These are phyloP conservation scores for Westerdykella ornata DNA, from an alignment of 2,329 filamentous ascomycete species.

Conservation along the genomic window DNA sequence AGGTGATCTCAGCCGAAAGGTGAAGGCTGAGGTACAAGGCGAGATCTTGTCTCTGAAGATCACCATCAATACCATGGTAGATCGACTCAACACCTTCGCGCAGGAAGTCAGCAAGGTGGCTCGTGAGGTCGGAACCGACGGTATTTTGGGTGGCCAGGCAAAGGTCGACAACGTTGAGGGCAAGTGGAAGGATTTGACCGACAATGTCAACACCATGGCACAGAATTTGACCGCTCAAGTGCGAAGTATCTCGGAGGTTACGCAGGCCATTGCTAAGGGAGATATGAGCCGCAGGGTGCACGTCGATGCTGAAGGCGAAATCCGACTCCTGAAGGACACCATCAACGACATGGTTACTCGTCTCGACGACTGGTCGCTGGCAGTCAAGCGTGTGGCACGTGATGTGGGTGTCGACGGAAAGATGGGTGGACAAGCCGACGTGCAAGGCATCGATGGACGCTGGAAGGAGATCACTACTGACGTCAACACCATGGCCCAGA, in stretches of 20 bases:
- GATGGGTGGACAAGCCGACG: conserved; percentile 95
- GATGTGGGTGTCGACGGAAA: conserved; percentile 97
- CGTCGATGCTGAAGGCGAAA: conserved; percentile 91
- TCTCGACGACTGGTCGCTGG: conserved; percentile 90
- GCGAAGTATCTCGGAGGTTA: conserved; percentile 86
- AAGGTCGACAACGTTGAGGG: conserved; percentile 60
- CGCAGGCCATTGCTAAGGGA: conserved; percentile 88
- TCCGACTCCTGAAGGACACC: conserved; percentile 86
- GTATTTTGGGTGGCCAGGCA: conserved; percentile 57
- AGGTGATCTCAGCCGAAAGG: conserved; percentile 48
- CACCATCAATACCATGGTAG: conserved; percentile 68
- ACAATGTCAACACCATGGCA: conserved; percentile 63
- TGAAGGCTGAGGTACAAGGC: conserved; percentile 47
- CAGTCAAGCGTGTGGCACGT: conserved; percentile 89
- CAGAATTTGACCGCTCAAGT: conserved; percentile 62
- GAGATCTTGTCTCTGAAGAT: conserved; percentile 65
- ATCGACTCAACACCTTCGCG: conserved; percentile 57
- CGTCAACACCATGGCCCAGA: conserved; percentile 82
- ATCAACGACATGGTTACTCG: conserved; percentile 99
- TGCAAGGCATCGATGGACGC: conserved; percentile 82
- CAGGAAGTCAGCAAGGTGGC: conserved; percentile 61
- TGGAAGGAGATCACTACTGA: conserved; percentile 99
- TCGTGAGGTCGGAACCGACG: conserved; percentile 58
- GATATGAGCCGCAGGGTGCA: conserved; percentile 96
- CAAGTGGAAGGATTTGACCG: conserved; percentile 61